phyloP scores from a whole-genome alignment of 768 basidiomycete species.

The Rubroboletus satanas region DNA sequence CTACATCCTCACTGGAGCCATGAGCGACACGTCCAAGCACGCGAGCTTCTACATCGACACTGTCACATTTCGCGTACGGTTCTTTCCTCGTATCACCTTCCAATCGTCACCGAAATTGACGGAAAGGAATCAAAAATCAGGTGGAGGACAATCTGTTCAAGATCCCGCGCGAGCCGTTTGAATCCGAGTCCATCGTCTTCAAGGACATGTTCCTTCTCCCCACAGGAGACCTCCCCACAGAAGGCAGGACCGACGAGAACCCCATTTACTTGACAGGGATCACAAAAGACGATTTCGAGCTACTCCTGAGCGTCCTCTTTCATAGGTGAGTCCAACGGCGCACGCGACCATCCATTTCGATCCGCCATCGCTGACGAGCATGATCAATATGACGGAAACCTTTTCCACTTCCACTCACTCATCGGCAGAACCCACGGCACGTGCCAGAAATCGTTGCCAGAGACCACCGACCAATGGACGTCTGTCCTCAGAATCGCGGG shows the following conservation, averaged over 20 bases:
- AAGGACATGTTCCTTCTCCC: slow-evolving; percentile 20
- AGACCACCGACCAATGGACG: slow-evolving; percentile 31
- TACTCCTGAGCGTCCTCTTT: slow-evolving; percentile 12
- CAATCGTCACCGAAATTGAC: background rate
- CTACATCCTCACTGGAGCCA: background rate
- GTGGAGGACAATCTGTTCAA: slow-evolving; percentile 22
- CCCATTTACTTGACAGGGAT: slow-evolving; percentile 17
- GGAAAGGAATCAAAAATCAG: background rate
- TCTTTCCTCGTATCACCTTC: no score
- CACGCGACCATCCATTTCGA: background rate
- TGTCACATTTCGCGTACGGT: slow-evolving; percentile 14
- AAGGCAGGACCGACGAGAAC: slow-evolving; percentile 12
- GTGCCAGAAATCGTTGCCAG: background rate
- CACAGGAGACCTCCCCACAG: background rate
- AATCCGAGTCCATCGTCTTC: slow-evolving; percentile 18
- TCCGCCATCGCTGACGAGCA: background rate
- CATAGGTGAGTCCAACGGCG: slow-evolving; percentile 5
- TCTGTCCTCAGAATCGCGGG: slow-evolving; percentile 36
- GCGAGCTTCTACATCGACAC: slow-evolving; percentile 8
- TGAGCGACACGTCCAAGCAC: background rate
- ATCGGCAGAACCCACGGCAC: background rate
- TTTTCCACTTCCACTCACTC: background rate
- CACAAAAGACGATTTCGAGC: slow-evolving; percentile 16
- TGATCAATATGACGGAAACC: background rate
- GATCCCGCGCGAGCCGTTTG: slow-evolving; percentile 15